phyloP scores from a whole-genome alignment of 129 eudicot species.

The Rutidosis leptorrhynchoides region DNA sequence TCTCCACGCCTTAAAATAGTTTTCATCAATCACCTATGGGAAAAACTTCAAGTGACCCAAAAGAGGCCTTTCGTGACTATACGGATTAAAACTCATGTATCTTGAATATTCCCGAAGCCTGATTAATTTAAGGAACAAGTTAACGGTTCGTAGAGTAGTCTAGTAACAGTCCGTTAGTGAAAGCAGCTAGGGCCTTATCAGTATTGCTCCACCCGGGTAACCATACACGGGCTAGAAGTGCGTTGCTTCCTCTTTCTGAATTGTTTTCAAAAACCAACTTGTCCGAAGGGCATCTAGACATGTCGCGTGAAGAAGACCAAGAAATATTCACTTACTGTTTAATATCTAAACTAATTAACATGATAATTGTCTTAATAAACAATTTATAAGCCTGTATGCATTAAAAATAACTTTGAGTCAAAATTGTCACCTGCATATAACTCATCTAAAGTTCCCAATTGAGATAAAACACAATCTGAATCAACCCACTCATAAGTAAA shows the following conservation, averaged over 20 bases:
- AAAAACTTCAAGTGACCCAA: slow-evolving; percentile 86
- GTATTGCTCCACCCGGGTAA: slow-evolving; percentile 98
- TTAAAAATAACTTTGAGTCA: too few species aligned
- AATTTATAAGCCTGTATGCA: too few species aligned
- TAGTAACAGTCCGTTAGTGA: slow-evolving; percentile 71
- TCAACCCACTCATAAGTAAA: too few species aligned
- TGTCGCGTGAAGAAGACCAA: slow-evolving; percentile 47
- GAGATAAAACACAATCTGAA: too few species aligned
- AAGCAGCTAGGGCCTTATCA: slow-evolving; percentile 75
- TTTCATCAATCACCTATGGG: slow-evolving; percentile 86
- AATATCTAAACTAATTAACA: too few species aligned
- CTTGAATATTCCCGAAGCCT: slow-evolving; percentile 95
- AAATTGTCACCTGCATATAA: too few species aligned
- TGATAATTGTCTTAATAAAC: too few species aligned
- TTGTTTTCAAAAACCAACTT: slow-evolving; percentile 70
- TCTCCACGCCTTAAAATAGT: slow-evolving; percentile 88
- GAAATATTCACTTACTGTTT: too few species aligned
- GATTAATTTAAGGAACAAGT: slow-evolving; percentile 77
- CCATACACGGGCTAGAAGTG: slow-evolving; percentile 97
- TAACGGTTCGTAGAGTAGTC: slow-evolving; percentile 83
- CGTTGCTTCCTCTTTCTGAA: slow-evolving; percentile 88
- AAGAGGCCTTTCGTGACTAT: slow-evolving; percentile 88
- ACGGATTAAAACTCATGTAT: slow-evolving; percentile 89
- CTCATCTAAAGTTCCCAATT: too few species aligned
- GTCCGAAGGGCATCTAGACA: slow-evolving; percentile 75